Base-by-base conservation (phyloP, 2,329 filamentous ascomycete species). In the Phialophora chinensis region DNA sequence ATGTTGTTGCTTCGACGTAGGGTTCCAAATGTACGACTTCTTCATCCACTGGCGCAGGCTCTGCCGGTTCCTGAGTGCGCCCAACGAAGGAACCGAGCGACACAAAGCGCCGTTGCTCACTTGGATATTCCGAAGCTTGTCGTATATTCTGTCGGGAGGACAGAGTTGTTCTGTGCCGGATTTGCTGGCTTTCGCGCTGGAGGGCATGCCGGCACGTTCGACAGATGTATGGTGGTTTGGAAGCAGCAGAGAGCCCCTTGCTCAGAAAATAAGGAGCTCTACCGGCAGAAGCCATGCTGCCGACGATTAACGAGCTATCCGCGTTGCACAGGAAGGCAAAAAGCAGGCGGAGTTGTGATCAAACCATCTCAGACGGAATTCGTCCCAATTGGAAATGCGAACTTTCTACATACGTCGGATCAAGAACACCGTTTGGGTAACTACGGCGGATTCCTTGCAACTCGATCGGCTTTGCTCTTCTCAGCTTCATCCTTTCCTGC, bases 1-100 rank as follows among this genome's bases (percentile, higher is more conserved):
- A 86, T 3, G 77, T 82, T 7, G 50, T 25, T 10, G 68, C 68
- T 57, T 70, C 66, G 6, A 53, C 29, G 33, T 70, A 70, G 23
- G 35, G 42, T 35, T 63, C 65, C 23, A 61, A 31, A n/a, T 29
- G 31, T 7, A 25, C 38, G 23, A 14, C 27, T 29, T 25, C 58
- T 17, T 58, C 31, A 14, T 31, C 33, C 20, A 4, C 29, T 31
- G 10, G 23, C 3, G 27, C 27, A 2, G 4, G 42, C 20, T 62
- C 33, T 20, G 27, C 17, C n/a, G 42, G 35, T 53, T 11, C 53
- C 27, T 38, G 14, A 59, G 49, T 33, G 20, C 44, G 44, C 17
- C 31, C 44, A n/a, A n/a, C 8, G 20, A 53, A 8, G 42, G 56
- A 57, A 17, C 49, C 23, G 47, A 29, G 57, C 29, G 60, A 61